Conservation (phyloP, 148 eudicot genomes). For the Bassia scoparia region DNA sequence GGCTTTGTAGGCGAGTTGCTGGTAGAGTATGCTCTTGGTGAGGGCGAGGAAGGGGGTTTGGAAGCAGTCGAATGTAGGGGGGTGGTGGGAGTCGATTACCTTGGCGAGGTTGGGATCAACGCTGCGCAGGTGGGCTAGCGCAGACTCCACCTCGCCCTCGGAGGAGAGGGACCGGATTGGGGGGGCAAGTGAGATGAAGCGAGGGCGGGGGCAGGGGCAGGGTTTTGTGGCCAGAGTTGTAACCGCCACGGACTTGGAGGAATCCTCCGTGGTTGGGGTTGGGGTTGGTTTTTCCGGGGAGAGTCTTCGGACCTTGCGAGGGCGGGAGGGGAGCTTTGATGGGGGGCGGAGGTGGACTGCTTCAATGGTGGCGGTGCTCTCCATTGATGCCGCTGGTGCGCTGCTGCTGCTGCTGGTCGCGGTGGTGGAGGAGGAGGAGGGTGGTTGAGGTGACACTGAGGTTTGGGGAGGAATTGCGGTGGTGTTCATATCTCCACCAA, state of each 20-base stretch:
- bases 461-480: no score
- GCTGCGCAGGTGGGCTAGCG: slow-evolving; percentile 41
- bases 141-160: slow-evolving; percentile 39
- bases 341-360: slow-evolving; percentile 17
- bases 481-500: no score
- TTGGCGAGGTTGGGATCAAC: slow-evolving; percentile 39
- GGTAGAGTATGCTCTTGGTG: slow-evolving; percentile 48
- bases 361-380: no score
- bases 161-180: slow-evolving; percentile 35
- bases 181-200: background rate
- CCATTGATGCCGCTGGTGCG: no score
- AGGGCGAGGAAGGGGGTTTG: slow-evolving; percentile 57
- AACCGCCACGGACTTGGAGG: background rate
- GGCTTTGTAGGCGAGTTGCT: slow-evolving; percentile 60
- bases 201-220: slow-evolving; percentile 8
- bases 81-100: slow-evolving; percentile 33
- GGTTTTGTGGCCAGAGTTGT: slow-evolving; percentile 21
- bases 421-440: slow-evolving; percentile 7
- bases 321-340: slow-evolving; percentile 47
- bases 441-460: no score
- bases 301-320: slow-evolving; percentile 44
- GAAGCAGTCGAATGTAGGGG: slow-evolving; percentile 43
- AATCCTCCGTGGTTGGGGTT: slow-evolving; percentile 7
- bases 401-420: no score
- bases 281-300: slow-evolving; percentile 28